Conservation (phyloP, 495 filamentous ascomycete species). For the Jackrogersella multiformis region DNA sequence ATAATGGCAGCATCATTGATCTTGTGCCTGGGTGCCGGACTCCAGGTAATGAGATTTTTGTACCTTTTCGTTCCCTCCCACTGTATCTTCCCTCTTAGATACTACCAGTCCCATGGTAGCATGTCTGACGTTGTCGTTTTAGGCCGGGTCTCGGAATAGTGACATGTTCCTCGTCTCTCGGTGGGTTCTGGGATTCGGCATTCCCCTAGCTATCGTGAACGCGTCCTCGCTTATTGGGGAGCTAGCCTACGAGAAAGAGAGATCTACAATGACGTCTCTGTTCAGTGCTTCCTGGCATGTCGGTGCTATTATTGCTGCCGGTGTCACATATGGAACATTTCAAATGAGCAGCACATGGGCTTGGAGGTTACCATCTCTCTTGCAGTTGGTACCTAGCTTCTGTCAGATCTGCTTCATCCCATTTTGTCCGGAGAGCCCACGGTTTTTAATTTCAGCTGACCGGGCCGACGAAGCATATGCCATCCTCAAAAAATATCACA, state of each 20-base stretch:
- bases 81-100: too few relatives aligned
- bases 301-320: conserved; percentile 65
- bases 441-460: conserved; percentile 59
- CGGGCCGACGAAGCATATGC: conserved; percentile 61
- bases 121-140: conserved; percentile 1
- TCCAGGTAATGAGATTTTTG: conserved; percentile 25
- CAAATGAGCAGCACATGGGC: conserved; percentile 63
- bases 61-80: conserved; percentile 21
- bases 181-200: conserved; percentile 68
- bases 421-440: conserved; percentile 61
- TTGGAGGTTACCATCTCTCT: conserved; percentile 67
- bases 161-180: conserved; percentile 69
- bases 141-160: conserved; percentile 43
- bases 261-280: conserved; percentile 66
- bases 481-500: conserved; percentile 66
- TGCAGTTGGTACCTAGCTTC: conserved; percentile 60
- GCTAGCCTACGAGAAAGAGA: conserved; percentile 66
- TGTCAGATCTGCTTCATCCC: conserved; percentile 62
- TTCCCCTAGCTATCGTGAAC: conserved; percentile 68
- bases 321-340: conserved; percentile 64
- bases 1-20: conserved; percentile 63
- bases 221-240: conserved; percentile 69
- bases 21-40: conserved; percentile 44
- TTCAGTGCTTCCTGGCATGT: conserved; percentile 70
- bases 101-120: too few relatives aligned